Conservation (phyloP, 2,329 filamentous ascomycete species). For the Epichloe sp. region DNA sequence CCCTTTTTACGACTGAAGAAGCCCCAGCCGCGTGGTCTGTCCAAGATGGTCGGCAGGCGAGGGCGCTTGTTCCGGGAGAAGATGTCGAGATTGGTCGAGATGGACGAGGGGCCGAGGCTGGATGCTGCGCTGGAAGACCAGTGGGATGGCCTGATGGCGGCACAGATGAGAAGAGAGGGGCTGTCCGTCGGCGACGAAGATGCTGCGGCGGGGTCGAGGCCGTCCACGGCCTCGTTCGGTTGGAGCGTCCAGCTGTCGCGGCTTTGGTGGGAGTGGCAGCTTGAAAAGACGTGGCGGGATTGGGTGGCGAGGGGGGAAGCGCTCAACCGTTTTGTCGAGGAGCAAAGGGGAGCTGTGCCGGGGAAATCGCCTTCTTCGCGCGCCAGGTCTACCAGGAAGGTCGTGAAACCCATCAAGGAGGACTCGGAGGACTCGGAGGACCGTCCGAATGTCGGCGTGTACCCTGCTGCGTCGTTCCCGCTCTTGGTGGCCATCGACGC, state of each 20-base stretch:
- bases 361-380: slow-evolving; percentile 5
- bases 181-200: not conserved
- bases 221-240: slow-evolving; percentile 14
- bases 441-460: slow-evolving; percentile 7
- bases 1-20: slow-evolving; percentile 60
- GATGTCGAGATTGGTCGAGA: slow-evolving; percentile 22
- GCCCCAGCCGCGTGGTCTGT: slow-evolving; percentile 48
- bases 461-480: not conserved
- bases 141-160: slow-evolving; percentile 31
- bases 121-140: slow-evolving; percentile 28
- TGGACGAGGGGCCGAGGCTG: slow-evolving; percentile 24
- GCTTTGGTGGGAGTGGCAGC: slow-evolving; percentile 18
- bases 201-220: not conserved
- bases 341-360: slow-evolving; percentile 20
- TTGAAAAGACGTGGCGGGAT: slow-evolving; percentile 23
- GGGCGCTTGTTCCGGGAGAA: slow-evolving; percentile 28
- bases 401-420: not conserved
- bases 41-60: slow-evolving; percentile 42
- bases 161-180: slow-evolving; percentile 10
- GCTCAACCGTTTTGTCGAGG: slow-evolving; percentile 25
- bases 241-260: slow-evolving; percentile 18
- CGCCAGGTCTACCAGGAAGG: not conserved
- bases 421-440: not conserved
- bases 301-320: slow-evolving; percentile 28
- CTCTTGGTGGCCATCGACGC: slow-evolving; percentile 2